Base-by-base conservation (phyloP, 441 rosid species). In the Eruca vesicaria region DNA sequence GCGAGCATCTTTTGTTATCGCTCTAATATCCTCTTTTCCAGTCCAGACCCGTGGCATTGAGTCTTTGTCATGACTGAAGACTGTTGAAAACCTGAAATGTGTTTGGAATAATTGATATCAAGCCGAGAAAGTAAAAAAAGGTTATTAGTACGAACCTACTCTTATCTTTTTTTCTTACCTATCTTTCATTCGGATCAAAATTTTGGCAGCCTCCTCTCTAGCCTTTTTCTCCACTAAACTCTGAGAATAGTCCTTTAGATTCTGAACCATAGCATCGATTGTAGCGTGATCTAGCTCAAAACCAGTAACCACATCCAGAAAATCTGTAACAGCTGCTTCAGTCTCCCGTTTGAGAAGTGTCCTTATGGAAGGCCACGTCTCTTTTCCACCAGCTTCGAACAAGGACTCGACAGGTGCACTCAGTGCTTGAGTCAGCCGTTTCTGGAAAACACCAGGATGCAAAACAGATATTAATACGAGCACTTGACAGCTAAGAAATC, bases 41-140 rank as follows among this genome's bases (percentile, higher is more conserved):
- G 95, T 86, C 98, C 99, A 93, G 79, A 91, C 80, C 75, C 98
- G 84, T 55, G 90, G 96, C 93, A 91, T 82, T 59, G 81, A 88
- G 69, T 90, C 87, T 61, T 83, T 59, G 66, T 93, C 94, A 79
- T 85, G 84, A 82, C 79, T 85, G 82, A 95, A 95, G 78, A 90
- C 88, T 20, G 84, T 79, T 56, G 89, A 78, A 79, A 95, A 93
- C 84, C 99, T 93, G 88, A 70, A 77, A 79, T 63, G 64, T 33
- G 53, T 63, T 62, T 66, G 23, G 31, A 66, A 61, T 6, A 61
- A 63, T 31, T 20, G 56, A 69, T 32, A 75, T 69, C 65, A 73
- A 50, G 68, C 72, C 31, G 29, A 69, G 41, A 5, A 62, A 7
- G 15, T 58, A 38, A 66, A 61, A 67, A 20, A 9, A 56, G 2